Percentiles rank a stretch among this genome's conserved stretches.
phyloP scores from a whole-genome alignment of 352 stramenopile species.

The Globisporangium rhizosaccharum region DNA sequence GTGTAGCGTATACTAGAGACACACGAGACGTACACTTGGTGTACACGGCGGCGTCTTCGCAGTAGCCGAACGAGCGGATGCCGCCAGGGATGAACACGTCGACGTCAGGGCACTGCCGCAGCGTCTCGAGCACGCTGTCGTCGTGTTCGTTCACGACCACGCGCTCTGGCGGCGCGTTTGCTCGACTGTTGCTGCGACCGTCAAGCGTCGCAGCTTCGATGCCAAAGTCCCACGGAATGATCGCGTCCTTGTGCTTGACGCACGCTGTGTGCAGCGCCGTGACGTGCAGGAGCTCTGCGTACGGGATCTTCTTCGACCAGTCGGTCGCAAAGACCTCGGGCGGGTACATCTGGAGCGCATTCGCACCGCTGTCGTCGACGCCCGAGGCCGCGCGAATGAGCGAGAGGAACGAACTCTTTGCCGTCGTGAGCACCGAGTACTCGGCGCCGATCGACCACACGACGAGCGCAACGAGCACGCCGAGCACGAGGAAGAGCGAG shows the following conservation, averaged over 20 bases:
- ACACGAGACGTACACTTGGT: constrained; percentile 38
- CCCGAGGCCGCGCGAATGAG: constrained; percentile 7
- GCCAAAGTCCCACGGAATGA: constrained; percentile 28
- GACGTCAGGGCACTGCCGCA: constrained; percentile 47
- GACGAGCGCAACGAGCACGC: constrained; percentile 8
- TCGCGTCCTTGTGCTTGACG: constrained; percentile 19
- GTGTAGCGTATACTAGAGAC: neutral
- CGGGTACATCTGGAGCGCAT: constrained; percentile 5
- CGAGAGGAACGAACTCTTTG: constrained; percentile 12
- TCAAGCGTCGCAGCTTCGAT: constrained; percentile 8
- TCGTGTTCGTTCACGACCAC: constrained; percentile 27
- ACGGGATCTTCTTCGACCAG: constrained; percentile 14
- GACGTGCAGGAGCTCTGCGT: constrained; percentile 36
- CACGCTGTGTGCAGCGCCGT: constrained; percentile 29
- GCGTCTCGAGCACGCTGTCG: constrained; percentile 30
- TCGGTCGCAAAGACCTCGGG: constrained; percentile 11
- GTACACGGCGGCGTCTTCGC: constrained; percentile 59
- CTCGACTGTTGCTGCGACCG: constrained; percentile 1
- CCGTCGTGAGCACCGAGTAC: constrained; percentile 12
- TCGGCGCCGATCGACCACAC: constrained; percentile 15
- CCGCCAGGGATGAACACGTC: constrained; percentile 50
- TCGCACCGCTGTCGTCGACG: neutral
- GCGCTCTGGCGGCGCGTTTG: constrained; percentile 8
- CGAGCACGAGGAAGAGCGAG: constrained; percentile 11
- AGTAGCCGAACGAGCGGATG: constrained; percentile 58